phyloP scores from a whole-genome alignment of 2,329 filamentous ascomycete genomes.

The Talaromyces rugulosus region DNA sequence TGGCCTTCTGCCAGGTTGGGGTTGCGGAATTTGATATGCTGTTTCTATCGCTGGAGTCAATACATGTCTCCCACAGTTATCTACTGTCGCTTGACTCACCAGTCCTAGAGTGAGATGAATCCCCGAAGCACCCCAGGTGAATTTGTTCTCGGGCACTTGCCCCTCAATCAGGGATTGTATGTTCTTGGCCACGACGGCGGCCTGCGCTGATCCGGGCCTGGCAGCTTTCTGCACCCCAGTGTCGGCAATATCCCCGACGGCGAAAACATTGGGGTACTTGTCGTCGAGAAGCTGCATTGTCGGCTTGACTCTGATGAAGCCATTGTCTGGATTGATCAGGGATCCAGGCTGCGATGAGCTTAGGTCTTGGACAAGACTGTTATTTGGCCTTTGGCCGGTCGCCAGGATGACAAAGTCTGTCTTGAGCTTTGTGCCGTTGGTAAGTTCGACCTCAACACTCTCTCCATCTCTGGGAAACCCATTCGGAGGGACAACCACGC shows the following conservation, averaged over 20 bases:
- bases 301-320: conserved; percentile 28
- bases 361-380: conserved; percentile 32
- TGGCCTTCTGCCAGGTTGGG: conserved; percentile 30
- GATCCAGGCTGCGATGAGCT: conserved; percentile 20
- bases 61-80: not conserved
- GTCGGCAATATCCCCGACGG: conserved; percentile 34
- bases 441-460: conserved; percentile 25
- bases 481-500: conserved; percentile 22
- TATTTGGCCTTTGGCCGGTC: conserved; percentile 48
- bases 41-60: conserved; percentile 22
- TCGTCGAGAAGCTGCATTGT: conserved; percentile 31
- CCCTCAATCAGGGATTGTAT: conserved; percentile 31
- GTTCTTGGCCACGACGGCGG: conserved; percentile 29
- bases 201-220: conserved; percentile 28
- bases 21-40: conserved; percentile 35
- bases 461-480: conserved; percentile 25
- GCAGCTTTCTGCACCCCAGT: conserved; percentile 33
- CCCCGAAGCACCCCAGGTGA: conserved; percentile 23
- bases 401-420: conserved; percentile 42
- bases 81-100: conserved; percentile 20
- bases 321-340: conserved; percentile 30
- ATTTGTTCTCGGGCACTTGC: conserved; percentile 20
- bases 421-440: conserved; percentile 28
- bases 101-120: conserved; percentile 33
- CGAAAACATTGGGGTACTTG: conserved; percentile 28